Evolutionary conservation across 2,329 filamentous ascomycete genomes (phyloP).

Genomic region (Nigrograna mackinnonii): DNA sequence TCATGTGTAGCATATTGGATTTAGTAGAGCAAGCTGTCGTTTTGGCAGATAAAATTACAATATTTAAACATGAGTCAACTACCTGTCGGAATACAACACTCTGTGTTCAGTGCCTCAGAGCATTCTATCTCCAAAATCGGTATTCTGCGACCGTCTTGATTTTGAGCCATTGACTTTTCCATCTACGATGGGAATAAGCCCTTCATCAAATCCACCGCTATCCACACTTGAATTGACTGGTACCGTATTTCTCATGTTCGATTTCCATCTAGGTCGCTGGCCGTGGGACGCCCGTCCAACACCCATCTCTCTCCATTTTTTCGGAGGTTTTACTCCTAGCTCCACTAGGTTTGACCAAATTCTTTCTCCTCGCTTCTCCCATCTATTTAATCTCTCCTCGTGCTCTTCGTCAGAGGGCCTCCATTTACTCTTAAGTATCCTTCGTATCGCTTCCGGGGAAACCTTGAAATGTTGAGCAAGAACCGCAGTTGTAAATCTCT

Average conservation of each 20-base stretch:
- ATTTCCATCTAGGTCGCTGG: constrained; percentile 37
- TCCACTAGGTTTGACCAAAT: constrained; percentile 54
- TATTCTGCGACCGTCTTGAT: background rate
- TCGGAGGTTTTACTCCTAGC: constrained; percentile 59
- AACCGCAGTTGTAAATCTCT: constrained; percentile 72
- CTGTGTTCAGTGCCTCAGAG: background rate
- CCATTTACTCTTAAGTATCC: constrained; percentile 85
- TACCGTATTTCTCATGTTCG: constrained; percentile 27
- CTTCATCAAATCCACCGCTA: constrained; percentile 15
- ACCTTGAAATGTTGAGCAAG: constrained; percentile 81
- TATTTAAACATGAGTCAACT: too few species aligned
- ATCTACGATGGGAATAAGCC: constrained; percentile 34
- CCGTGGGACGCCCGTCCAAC: constrained; percentile 37
- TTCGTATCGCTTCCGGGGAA: constrained; percentile 83
- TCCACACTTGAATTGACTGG: constrained; percentile 26
- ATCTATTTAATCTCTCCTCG: constrained; percentile 46
- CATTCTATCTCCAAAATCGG: background rate
- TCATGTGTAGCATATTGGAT: too few species aligned
- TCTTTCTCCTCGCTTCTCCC: constrained; percentile 52
- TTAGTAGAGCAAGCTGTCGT: too few species aligned
- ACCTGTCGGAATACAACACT: too few species aligned
- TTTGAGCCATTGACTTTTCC: constrained; percentile 5
- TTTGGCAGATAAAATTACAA: too few species aligned
- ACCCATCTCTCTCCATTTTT: constrained; percentile 54
- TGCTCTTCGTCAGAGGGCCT: constrained; percentile 56